phyloP scores from a whole-genome alignment of 352 stramenopile species.

The Phytophthora capsici region DNA sequence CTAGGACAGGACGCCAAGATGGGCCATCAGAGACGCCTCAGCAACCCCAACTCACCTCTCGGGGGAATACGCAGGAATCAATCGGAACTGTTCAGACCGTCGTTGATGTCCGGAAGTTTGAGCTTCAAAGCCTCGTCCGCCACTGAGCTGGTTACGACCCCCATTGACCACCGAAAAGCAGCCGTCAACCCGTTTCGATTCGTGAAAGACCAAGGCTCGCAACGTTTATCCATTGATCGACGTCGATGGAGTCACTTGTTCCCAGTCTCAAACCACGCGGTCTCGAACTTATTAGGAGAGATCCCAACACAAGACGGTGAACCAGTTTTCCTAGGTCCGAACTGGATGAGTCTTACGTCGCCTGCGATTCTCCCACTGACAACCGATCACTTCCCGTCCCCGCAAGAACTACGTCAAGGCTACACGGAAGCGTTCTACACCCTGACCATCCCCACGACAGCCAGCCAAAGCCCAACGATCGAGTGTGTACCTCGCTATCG shows the following conservation, averaged over 20 bases:
- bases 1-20: constrained; percentile 18
- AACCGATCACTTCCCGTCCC: constrained; percentile 87
- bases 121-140: constrained; percentile 32
- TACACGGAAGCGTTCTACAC: constrained; percentile 89
- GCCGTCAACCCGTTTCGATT: constrained; percentile 61
- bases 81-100: constrained; percentile 40
- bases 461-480: constrained; percentile 30
- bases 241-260: constrained; percentile 97
- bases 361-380: constrained; percentile 94
- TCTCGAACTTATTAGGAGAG: constrained; percentile 5
- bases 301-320: constrained; percentile 28
- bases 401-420: constrained; percentile 63
- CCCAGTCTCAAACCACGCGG: constrained; percentile 53
- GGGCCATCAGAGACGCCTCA: constrained; percentile 28
- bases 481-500: constrained; percentile 66
- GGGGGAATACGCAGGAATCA: constrained; percentile 39
- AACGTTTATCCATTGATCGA: constrained; percentile 83
- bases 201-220: constrained; percentile 39
- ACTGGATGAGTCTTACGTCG: constrained; percentile 96
- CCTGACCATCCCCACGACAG: constrained; percentile 63
- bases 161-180: constrained; percentile 17
- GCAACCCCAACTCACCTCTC: constrained; percentile 31
- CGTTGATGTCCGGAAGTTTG: constrained; percentile 21
- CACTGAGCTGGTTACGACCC: constrained; percentile 10
- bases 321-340: constrained; percentile 85